Evolutionary conservation across 176 grass and related monocot species (phyloP).

Genomic region (Carex scoparia): DNA sequence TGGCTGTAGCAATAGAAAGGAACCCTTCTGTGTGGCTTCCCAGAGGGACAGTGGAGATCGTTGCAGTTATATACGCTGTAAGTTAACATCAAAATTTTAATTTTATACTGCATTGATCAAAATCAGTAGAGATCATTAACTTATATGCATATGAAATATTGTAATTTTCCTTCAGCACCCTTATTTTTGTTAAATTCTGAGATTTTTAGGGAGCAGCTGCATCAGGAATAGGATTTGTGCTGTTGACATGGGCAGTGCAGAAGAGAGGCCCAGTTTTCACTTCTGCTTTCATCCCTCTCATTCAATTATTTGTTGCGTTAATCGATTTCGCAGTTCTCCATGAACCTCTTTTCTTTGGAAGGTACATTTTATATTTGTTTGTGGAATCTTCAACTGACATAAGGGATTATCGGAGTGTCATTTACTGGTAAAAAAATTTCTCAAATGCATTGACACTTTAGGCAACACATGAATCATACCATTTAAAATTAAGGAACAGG

Average conservation of each 20-base stretch:
- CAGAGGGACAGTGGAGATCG: slow-evolving; percentile 42
- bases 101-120: background rate
- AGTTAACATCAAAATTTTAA: background rate
- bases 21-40: slow-evolving; percentile 40
- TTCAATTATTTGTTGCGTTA: slow-evolving; percentile 58
- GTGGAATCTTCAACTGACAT: background rate
- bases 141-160: background rate
- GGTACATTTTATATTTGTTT: slow-evolving; percentile 19
- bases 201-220: slow-evolving; percentile 41
- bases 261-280: slow-evolving; percentile 69
- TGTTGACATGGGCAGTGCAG: slow-evolving; percentile 75
- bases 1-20: slow-evolving; percentile 34
- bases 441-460: background rate
- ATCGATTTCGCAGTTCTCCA: slow-evolving; percentile 54
- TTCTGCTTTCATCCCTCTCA: slow-evolving; percentile 68
- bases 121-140: background rate
- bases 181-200: background rate
- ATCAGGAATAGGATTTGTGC: slow-evolving; percentile 64
- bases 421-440: background rate
- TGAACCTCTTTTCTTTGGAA: slow-evolving; percentile 66
- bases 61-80: slow-evolving; percentile 49
- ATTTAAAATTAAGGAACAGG: too few relatives aligned
- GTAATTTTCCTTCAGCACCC: background rate
- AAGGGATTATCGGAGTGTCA: background rate
- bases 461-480: too few relatives aligned